These are phyloP conservation scores for Monascus ruber DNA, from an alignment of 2,329 filamentous ascomycete species.

Conservation along the genomic window DNA sequence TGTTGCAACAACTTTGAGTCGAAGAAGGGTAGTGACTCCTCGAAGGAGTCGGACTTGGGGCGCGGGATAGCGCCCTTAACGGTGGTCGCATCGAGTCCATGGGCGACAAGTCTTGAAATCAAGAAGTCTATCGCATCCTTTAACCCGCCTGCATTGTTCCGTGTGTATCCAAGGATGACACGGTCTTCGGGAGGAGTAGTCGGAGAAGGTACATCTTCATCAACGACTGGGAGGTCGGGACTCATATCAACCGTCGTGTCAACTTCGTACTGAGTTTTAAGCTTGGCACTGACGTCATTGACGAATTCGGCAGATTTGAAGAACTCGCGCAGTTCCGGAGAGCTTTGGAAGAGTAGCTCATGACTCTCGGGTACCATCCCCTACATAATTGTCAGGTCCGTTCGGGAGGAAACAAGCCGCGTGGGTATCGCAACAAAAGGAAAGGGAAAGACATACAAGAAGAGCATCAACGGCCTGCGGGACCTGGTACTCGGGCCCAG, in stretches of 20 bases:
- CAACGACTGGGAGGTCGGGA: constrained; percentile 19
- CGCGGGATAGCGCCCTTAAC: constrained; percentile 92
- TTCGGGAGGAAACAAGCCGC: neutral
- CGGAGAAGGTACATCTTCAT: constrained; percentile 32
- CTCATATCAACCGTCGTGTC: constrained; percentile 59
- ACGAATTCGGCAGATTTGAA: constrained; percentile 72
- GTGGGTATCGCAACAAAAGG: neutral
- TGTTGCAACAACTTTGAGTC: constrained; percentile 94
- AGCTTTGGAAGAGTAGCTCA: constrained; percentile 72
- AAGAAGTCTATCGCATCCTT: constrained; percentile 95
- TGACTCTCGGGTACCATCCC: constrained; percentile 97
- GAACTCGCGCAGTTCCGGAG: constrained; percentile 64
- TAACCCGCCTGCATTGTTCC: constrained; percentile 90
- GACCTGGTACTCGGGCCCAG: constrained; percentile 95
- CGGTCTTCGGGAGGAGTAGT: constrained; percentile 38
- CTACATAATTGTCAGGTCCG: constrained; percentile 32
- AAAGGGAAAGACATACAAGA: constrained; percentile 44
- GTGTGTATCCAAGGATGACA: constrained; percentile 73
- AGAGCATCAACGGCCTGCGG: constrained; percentile 94
- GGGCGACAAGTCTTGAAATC: constrained; percentile 71
- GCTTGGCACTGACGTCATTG: constrained; percentile 66
- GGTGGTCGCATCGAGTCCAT: constrained; percentile 75
- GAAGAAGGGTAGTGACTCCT: constrained; percentile 93
- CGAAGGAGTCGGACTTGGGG: constrained; percentile 98
- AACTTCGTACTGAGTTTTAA: constrained; percentile 86